Base-by-base conservation (phyloP, 2,329 filamentous ascomycete species). In the Tolypocladium capitatum region DNA sequence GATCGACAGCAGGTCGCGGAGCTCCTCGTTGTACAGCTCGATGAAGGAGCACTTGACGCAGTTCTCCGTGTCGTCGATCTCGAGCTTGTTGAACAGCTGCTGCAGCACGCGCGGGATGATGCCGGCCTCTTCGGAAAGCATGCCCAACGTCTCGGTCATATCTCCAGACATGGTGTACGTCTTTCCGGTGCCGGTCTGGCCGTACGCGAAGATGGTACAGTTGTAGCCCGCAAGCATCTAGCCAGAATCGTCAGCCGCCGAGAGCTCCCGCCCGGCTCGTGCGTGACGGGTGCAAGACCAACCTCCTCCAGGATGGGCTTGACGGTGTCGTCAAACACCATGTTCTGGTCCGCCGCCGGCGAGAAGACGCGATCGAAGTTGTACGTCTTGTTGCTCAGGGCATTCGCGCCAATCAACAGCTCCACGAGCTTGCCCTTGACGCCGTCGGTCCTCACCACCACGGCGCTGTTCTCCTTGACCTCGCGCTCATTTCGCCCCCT, bases 101-200 rank as follows among this genome's bases (percentile, higher is more conserved):
- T 96, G 84, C 0, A 98, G 72, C 1, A 90, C 88, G 44, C 94
- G 83, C 24, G 94, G 94, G 52, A 98, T 92, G 56, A 98, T 97
- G 57, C 92, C 92, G 28, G 94, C 92, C 35, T 82, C 84, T 61
- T 97, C 92, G 1, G 91, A 91, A 14, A 94, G 74, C 50, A 95
- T 81, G 2, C 91, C 88, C 34, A 89, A 68, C 0, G 81, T 87
- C 57, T 96, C 86, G 14, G 78, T 86, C 80, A 98, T 96, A 64
- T 98, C 91, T 48, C 92, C 92, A 1, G 91, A 95, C 92, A 98
- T 98, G 24, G 92, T 98, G 66, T 98, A 98, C 14, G 92, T 98
- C 66, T 98, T 98, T 57, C 92, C 92, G 0, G 92, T 98, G 41
- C 92, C 92, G 0, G 92, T 98, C 65, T 98, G 92, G 27, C 92